Evolutionary conservation across 2,329 filamentous ascomycete genomes (phyloP), one percentile per base, ranked within the genome.

Genomic region (Ophiostoma perfectum): DNA sequence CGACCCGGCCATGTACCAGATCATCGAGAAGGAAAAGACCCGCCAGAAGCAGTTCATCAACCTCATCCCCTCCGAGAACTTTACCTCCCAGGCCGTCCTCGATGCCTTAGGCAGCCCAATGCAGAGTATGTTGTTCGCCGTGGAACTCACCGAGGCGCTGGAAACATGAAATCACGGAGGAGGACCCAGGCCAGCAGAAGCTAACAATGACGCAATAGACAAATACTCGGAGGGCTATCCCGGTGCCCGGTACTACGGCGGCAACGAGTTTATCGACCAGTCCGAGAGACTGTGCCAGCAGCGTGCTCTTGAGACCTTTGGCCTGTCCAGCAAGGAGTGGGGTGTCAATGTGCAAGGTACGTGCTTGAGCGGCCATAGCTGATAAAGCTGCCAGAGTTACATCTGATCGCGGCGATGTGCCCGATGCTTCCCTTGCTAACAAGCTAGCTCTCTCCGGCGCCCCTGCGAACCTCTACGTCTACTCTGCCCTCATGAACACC

Each of bases 201-300:
- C 66, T 70, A 55, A 66, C 65, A 27, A 16, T 12, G 27, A 27
- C 27, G 27, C 27, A 27, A 38, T 62, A 90, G 91, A 98, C 81
- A 98, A 99, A 79, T 99, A 99, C 81, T 98, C 95, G 0, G 95
- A 99, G 80, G 95, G 95, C 66, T 99, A 99, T 75, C 95, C 94
- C 44, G 95, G 95, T 68, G 94, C 94, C 70, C 86, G 94, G 77
- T 98, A 98, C 82, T 98, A 98, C 77, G 94, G 94, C 67, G 94
- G 94, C 72, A 98, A 98, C 78, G 91, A 97, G 80, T 93, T 93
- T 79, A 98, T 98, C 75, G 94, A 98, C 76, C 86, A 92, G 75
- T 87, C 94, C 5, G 94, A 98, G 81, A 83, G 90, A 64, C 83
- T 97, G 64, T 98, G 94, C 80, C 95, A 98, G 81, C 85, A 92